These are phyloP conservation scores for Tetrapyrgos nigripes DNA, from an alignment of 1,284 basidiomycete species.

Conservation along the genomic window DNA sequence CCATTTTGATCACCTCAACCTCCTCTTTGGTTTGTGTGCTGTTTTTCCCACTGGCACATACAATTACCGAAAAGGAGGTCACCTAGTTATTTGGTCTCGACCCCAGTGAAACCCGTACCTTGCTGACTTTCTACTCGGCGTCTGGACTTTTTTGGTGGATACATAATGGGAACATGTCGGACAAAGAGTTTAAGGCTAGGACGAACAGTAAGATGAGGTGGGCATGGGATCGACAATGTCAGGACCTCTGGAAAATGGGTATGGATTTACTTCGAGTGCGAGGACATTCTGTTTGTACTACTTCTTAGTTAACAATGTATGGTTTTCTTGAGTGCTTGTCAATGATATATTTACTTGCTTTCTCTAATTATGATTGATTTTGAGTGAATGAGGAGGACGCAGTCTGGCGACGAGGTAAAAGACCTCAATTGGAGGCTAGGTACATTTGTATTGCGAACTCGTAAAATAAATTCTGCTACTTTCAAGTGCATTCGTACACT, in stretches of 20 bases:
- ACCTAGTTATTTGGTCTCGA: slow-evolving; percentile 3
- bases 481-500: not conserved
- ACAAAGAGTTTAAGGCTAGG: slow-evolving; percentile 1
- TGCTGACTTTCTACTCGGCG: slow-evolving; percentile 1
- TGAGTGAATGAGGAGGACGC: not conserved
- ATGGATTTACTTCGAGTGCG: slow-evolving; percentile 5
- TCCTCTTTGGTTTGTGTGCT: slow-evolving; percentile 1
- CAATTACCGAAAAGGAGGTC: not conserved
- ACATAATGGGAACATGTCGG: slow-evolving; percentile 3
- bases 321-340: not conserved
- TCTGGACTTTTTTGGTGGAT: slow-evolving; percentile 1
- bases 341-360: not conserved
- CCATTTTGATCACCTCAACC: slow-evolving; percentile 3
- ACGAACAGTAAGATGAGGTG: not conserved
- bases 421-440: no score
- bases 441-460: not conserved
- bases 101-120: not conserved
- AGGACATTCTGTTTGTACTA: no score
- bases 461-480: not conserved
- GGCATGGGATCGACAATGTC: not conserved
- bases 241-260: slow-evolving; percentile 4
- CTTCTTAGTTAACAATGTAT: not conserved
- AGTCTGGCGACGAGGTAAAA: no score
- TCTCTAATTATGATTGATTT: not conserved
- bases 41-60: not conserved